Evolutionary conservation across 1,284 basidiomycete species (phyloP).

Genomic region (Phylloboletellus chloephorus): DNA sequence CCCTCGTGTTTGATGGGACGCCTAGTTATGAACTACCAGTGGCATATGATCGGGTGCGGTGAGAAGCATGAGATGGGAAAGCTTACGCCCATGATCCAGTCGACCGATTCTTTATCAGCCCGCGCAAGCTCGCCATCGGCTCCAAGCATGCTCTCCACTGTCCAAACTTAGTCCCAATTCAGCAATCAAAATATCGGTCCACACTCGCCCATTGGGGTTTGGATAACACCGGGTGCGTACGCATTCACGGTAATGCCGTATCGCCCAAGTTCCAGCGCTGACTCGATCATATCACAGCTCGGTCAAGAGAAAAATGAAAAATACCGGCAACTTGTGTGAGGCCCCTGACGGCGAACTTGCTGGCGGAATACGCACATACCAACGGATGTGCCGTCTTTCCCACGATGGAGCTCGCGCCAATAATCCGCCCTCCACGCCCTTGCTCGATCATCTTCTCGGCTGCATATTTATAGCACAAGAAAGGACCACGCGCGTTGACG

Average conservation of each 20-base stretch:
- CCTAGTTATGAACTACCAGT: background rate
- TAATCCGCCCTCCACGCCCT: conserved; percentile 32
- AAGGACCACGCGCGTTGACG: conserved; percentile 26
- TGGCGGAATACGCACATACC: conserved; percentile 14
- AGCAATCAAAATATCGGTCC: background rate
- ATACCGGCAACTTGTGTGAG: conserved; percentile 13
- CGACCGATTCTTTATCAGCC: conserved; percentile 2
- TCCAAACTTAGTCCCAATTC: background rate
- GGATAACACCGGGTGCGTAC: conserved; percentile 20
- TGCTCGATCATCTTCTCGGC: conserved; percentile 31
- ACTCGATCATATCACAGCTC: no score
- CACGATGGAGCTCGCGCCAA: conserved; percentile 24
- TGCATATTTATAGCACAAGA: conserved; percentile 31
- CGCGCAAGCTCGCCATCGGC: conserved; percentile 9
- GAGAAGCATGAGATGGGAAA: background rate
- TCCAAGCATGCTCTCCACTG: background rate
- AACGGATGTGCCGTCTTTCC: conserved; percentile 16
- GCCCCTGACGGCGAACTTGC: conserved; percentile 23
- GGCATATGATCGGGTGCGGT: background rate
- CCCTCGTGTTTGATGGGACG: conserved; percentile 10
- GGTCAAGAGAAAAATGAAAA: no score
- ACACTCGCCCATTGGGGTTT: conserved; percentile 19
- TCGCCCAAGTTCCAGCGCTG: conserved; percentile 30
- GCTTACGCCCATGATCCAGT: conserved; percentile 6
- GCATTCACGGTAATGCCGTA: conserved; percentile 21